These are phyloP conservation scores for Xylariaceae sp. DNA, from an alignment of 2,329 filamentous ascomycete genomes.

Conservation along the genomic window DNA sequence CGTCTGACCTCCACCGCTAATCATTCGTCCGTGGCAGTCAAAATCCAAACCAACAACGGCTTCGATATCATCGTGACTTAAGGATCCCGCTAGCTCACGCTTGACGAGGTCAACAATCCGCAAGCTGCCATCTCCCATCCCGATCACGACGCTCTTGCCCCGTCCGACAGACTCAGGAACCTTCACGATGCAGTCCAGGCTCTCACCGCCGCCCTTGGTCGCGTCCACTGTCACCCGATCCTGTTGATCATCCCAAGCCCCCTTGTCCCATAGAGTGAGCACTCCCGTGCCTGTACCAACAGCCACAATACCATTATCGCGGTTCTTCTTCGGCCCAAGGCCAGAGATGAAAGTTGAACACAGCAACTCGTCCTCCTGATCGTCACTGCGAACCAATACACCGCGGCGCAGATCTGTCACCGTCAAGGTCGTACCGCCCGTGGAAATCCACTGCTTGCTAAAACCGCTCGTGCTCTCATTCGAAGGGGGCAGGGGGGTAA, in stretches of 20 bases:
- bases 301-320: slow-evolving; percentile 70
- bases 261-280: slow-evolving; percentile 88
- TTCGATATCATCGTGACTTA: slow-evolving; percentile 82
- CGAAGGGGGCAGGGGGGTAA: slow-evolving; percentile 77
- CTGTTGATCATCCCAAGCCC: slow-evolving; percentile 92
- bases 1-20: slow-evolving; percentile 79
- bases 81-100: slow-evolving; percentile 65
- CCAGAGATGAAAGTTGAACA: slow-evolving; percentile 75
- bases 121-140: slow-evolving; percentile 75
- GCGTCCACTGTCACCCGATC: slow-evolving; percentile 77
- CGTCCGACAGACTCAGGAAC: slow-evolving; percentile 67
- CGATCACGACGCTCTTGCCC: slow-evolving; percentile 72
- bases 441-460: slow-evolving; percentile 92
- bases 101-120: slow-evolving; percentile 70
- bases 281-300: slow-evolving; percentile 75
- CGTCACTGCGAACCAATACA: slow-evolving; percentile 82
- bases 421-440: slow-evolving; percentile 84
- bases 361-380: slow-evolving; percentile 92
- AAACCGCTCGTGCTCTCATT: slow-evolving; percentile 81
- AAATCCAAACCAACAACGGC: slow-evolving; percentile 79
- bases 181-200: slow-evolving; percentile 71
- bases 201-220: slow-evolving; percentile 63
- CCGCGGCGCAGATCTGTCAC: slow-evolving; percentile 85
- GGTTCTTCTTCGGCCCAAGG: slow-evolving; percentile 60
- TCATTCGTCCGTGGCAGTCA: slow-evolving; percentile 79